phyloP scores from a whole-genome alignment of 2,329 filamentous ascomycete genomes.

The Curvularia hawaiiensis region DNA sequence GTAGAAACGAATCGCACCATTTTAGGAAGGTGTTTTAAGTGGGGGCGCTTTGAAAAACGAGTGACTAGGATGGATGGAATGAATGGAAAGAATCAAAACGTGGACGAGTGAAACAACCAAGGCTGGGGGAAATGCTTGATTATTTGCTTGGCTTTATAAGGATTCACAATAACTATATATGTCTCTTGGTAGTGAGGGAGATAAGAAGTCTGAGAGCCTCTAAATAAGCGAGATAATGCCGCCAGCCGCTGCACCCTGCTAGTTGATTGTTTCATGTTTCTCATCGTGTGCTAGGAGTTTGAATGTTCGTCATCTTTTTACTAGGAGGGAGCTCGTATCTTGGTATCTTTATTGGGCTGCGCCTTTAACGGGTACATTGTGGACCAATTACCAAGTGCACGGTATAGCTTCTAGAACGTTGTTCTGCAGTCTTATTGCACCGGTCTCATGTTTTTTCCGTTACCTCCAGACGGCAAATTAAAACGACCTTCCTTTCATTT shows the following conservation, averaged over 20 bases:
- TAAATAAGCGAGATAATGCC: neutral
- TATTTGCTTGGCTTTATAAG: conserved; percentile 1
- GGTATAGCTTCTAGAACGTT: neutral
- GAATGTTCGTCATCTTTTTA: neutral
- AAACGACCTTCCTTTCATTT: neutral
- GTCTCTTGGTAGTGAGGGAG: neutral
- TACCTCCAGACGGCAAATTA: neutral
- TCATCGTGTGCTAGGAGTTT: neutral
- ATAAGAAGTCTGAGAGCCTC: neutral
- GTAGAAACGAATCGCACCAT: conserved; percentile 2
- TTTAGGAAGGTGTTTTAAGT: neutral
- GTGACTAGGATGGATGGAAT: neutral
- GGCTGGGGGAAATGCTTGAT: conserved; percentile 1
- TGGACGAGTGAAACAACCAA: neutral
- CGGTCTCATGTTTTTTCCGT: neutral
- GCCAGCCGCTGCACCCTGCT: neutral
- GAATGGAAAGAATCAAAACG: neutral
- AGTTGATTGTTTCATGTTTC: neutral
- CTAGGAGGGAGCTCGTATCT: neutral
- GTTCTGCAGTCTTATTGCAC: neutral
- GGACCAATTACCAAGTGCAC: neutral
- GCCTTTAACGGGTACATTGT: neutral
- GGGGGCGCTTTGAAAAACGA: neutral
- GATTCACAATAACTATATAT: neutral
- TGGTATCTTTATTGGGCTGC: neutral